Evolutionary conservation across 495 filamentous ascomycete genomes (phyloP).

Genomic region (Aspergillus taichungensis): DNA sequence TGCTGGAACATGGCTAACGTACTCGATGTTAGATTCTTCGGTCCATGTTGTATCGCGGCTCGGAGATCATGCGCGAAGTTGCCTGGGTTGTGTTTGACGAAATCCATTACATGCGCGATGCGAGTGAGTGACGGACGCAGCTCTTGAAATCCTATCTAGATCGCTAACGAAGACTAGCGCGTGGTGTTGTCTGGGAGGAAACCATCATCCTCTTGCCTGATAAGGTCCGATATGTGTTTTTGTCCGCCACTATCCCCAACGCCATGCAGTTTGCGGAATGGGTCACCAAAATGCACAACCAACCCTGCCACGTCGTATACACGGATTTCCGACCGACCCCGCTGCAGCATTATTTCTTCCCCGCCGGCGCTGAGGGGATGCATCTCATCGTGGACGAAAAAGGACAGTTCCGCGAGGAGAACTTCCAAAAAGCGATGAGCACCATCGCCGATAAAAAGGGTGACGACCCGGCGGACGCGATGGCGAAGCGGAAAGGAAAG

Average conservation of each 20-base stretch:
- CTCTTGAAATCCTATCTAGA: background rate
- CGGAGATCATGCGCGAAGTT: constrained; percentile 98
- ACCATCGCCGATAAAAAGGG: constrained; percentile 82
- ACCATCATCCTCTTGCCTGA: constrained; percentile 95
- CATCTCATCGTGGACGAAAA: constrained; percentile 95
- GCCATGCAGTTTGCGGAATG: constrained; percentile 99
- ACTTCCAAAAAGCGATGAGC: constrained; percentile 92
- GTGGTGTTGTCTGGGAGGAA: constrained; percentile 98
- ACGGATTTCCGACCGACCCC: constrained; percentile 96
- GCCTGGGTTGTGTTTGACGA: constrained; percentile 97
- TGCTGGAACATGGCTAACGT: constrained; percentile 1
- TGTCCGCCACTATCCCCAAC: constrained; percentile 98
- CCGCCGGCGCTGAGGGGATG: constrained; percentile 85
- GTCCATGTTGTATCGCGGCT: constrained; percentile 96
- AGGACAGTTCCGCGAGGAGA: constrained; percentile 86
- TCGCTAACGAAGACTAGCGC: constrained; percentile 31
- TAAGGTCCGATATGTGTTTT: constrained; percentile 96
- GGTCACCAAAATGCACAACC: constrained; percentile 93
- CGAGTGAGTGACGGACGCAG: constrained; percentile 29
- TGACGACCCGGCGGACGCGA: constrained; percentile 67
- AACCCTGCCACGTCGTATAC: constrained; percentile 97
- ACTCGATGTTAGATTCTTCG: constrained; percentile 60
- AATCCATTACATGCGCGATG: constrained; percentile 97
- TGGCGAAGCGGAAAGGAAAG: constrained; percentile 70
- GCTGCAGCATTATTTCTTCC: constrained; percentile 95